These are phyloP conservation scores for Candida ficus DNA, from an alignment of 805 yeast species.

Conservation along the genomic window DNA sequence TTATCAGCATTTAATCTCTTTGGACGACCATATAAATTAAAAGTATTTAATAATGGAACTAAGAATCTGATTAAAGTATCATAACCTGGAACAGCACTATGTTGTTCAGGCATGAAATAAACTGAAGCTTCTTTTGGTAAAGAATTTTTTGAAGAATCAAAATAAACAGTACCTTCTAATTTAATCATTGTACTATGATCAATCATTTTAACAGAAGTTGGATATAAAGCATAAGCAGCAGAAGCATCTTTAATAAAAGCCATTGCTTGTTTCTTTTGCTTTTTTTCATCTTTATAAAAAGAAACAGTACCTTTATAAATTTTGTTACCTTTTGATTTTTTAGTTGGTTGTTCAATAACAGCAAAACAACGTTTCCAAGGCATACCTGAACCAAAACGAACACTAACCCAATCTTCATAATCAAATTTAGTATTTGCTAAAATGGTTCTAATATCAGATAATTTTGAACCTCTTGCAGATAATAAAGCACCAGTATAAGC, in stretches of 20 bases:
- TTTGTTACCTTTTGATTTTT: constrained; percentile 40
- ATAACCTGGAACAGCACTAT: constrained; percentile 76
- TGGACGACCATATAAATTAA: constrained; percentile 80
- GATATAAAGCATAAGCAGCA: constrained; percentile 86
- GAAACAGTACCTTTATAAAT: constrained; percentile 31
- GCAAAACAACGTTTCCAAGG: constrained; percentile 96
- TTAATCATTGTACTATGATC: constrained; percentile 87
- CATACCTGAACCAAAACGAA: constrained; percentile 95
- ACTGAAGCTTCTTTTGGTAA: constrained; percentile 53
- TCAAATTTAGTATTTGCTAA: constrained; percentile 79
- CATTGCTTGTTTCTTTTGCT: constrained; percentile 66
- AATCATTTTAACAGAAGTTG: constrained; percentile 73
- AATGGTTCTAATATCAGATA: constrained; percentile 82
- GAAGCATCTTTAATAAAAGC: constrained; percentile 70
- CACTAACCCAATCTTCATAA: constrained; percentile 93
- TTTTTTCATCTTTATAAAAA: constrained; percentile 81
- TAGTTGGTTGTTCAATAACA: constrained; percentile 68
- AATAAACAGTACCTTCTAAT: constrained; percentile 73
- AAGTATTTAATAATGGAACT: constrained; percentile 71
- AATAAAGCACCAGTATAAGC: constrained; percentile 95
- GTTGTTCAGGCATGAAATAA: constrained; percentile 79
- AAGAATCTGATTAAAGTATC: constrained; percentile 81
- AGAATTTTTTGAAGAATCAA: constrained; percentile 43
- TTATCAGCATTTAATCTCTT: constrained; percentile 66
- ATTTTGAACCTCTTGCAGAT: constrained; percentile 82